These are phyloP conservation scores for Flaveria brownii DNA, from an alignment of 129 eudicot genomes.

Conservation along the genomic window DNA sequence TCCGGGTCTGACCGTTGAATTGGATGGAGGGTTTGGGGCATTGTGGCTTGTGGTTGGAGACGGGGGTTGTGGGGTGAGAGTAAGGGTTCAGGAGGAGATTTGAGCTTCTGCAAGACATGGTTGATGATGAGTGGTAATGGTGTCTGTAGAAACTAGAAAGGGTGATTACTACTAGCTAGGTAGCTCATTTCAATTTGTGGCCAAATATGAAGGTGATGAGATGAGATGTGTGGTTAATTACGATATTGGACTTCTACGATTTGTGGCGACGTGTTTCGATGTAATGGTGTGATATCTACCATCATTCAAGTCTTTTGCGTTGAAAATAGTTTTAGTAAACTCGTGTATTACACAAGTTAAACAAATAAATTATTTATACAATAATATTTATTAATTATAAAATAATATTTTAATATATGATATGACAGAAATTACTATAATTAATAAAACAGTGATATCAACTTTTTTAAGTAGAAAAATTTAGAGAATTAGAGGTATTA, in stretches of 20 bases:
- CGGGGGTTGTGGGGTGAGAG: constrained; percentile 25
- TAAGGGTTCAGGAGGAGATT: constrained; percentile 27
- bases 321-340: too few species aligned
- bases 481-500: too few species aligned
- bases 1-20: constrained; percentile 38
- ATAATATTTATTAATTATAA: too few species aligned
- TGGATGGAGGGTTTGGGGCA: constrained; percentile 25
- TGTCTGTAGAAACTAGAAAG: constrained; percentile 23
- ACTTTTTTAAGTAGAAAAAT: too few species aligned
- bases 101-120: constrained; percentile 55
- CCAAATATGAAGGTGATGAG: constrained; percentile 21
- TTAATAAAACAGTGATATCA: too few species aligned
- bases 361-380: too few species aligned
- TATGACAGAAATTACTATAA: too few species aligned
- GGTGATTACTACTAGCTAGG: constrained; percentile 5
- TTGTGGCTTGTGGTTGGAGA: constrained; percentile 30
- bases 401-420: too few species aligned
- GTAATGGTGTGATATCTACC: not conserved
- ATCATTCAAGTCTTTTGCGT: too few species aligned
- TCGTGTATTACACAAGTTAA: too few species aligned
- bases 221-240: constrained; percentile 25
- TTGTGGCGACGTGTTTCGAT: constrained; percentile 20
- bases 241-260: constrained; percentile 10
- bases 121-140: constrained; percentile 12
- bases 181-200: constrained; percentile 26